Evolutionary conservation across 192 early-diverging fungal genomes (phyloP).

Genomic region (Glomus cerebriforme): DNA sequence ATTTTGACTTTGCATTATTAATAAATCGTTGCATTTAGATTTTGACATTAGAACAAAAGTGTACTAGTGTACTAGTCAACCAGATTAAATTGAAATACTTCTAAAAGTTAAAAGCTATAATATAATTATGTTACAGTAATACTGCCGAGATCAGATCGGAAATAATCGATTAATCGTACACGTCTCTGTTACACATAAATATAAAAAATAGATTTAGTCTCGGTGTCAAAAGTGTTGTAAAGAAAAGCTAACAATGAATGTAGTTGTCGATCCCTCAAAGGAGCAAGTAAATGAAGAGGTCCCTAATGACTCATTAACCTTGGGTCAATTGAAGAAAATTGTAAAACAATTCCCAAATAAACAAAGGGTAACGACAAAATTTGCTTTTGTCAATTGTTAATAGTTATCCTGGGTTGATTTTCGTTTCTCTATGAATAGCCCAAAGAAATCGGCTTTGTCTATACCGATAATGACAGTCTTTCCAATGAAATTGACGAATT

Average conservation of each 20-base stretch:
- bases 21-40: too few species aligned
- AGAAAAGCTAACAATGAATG: background rate
- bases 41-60: too few species aligned
- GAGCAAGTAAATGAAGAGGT: conserved; percentile 7
- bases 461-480: conserved; percentile 52
- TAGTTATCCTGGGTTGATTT: background rate
- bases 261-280: background rate
- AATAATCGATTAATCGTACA: too few species aligned
- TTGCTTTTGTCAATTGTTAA: background rate
- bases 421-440: conserved; percentile 11
- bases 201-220: too few species aligned
- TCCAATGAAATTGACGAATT: conserved; percentile 61
- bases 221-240: too few species aligned
- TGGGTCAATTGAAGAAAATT: conserved; percentile 55
- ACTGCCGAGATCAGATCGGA: too few species aligned
- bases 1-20: too few species aligned
- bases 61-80: too few species aligned
- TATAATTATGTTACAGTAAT: too few species aligned
- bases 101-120: too few species aligned
- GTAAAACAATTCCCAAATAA: conserved; percentile 55
- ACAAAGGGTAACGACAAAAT: conserved; percentile 43
- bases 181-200: too few species aligned
- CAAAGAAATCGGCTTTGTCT: conserved; percentile 51
- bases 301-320: conserved; percentile 48
- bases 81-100: too few species aligned